Evolutionary conservation across 352 stramenopile species (phyloP), one percentile per base, ranked within the genome.

Genomic region (Globisporangium solare): DNA sequence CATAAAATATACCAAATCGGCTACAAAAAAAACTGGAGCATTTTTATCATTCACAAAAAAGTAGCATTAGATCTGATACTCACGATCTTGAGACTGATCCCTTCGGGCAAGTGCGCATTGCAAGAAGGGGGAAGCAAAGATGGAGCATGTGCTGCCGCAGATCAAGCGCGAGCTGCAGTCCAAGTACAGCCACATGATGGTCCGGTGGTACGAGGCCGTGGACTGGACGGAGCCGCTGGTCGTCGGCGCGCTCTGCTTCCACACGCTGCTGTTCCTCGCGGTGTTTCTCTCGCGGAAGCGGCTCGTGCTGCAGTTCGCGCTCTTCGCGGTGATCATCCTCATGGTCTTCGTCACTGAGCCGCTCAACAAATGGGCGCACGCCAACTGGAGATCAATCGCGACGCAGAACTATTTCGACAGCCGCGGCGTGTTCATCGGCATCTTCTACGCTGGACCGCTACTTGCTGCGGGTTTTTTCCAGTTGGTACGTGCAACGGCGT

Each of bases 381-480:
- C 48, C 35, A 75, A 91, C 56, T 95, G 85, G 85, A 62, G 54
- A 12, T 45, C 73, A 4, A 57, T 95, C 18, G 79, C 81, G 20
- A 88, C 85, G 46, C 85, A 95, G 53, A 69, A 88, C 43, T 95
- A 95, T 67, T 95, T 95, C 60, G 85, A 93, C 51, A 53, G 72
- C 43, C 70, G 75, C 18, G 85, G 85, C 0, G 74, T 95, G 14
- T 95, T 95, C 63, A 88, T 93, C 61, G 78, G 74, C 24, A 86
- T 92, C 60, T 90, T 95, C 62, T 89, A 88, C 60, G 81, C 79
- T 2, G 83, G 68, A 6, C 85, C 85, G 14, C 58, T 95, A 55
- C 73, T 95, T 20, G 71, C 66, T n/a, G 64, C 79, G 12, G 81
- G 81, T 4, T 91, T 95, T 61, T 78, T 91, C 58, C 83, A 93